These are phyloP conservation scores for Corylus avellana DNA, from an alignment of 306 rosid species.

Conservation along the genomic window DNA sequence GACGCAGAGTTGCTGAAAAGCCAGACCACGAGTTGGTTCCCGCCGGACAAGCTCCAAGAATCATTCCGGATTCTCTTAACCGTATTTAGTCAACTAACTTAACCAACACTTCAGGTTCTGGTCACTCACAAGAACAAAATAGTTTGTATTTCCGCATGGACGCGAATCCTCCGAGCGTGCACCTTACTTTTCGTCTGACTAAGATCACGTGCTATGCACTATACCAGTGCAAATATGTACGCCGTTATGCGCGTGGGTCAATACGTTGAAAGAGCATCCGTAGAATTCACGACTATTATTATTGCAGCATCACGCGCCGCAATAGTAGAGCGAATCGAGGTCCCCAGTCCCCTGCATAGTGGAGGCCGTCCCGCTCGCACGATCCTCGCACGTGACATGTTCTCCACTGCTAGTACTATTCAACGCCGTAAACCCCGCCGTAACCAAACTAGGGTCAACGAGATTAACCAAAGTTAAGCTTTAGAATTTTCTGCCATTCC, in stretches of 20 bases:
- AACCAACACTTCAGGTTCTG: constrained; percentile 19
- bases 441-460: constrained; percentile 30
- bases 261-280: neutral
- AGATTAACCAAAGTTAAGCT: constrained; percentile 26
- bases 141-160: too few species aligned
- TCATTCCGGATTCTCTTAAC: constrained; percentile 9
- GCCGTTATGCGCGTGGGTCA: constrained; percentile 11
- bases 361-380: neutral
- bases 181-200: rapidly evolving
- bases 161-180: neutral
- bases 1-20: too few species aligned
- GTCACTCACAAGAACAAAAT: neutral
- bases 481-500: constrained; percentile 11
- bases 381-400: constrained; percentile 36
- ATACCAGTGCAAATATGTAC: rapidly evolving
- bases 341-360: neutral
- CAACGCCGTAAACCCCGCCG: constrained; percentile 34
- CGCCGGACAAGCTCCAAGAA: neutral
- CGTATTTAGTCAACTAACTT: constrained; percentile 46
- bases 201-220: neutral
- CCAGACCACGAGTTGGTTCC: too few species aligned
- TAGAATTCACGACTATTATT: constrained; percentile 8
- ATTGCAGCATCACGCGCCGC: constrained; percentile 57
- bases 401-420: constrained; percentile 20
- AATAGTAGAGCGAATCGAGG: constrained; percentile 39